phyloP scores from a whole-genome alignment of 352 stramenopile species.

The Globisporangium acanthophoron region DNA sequence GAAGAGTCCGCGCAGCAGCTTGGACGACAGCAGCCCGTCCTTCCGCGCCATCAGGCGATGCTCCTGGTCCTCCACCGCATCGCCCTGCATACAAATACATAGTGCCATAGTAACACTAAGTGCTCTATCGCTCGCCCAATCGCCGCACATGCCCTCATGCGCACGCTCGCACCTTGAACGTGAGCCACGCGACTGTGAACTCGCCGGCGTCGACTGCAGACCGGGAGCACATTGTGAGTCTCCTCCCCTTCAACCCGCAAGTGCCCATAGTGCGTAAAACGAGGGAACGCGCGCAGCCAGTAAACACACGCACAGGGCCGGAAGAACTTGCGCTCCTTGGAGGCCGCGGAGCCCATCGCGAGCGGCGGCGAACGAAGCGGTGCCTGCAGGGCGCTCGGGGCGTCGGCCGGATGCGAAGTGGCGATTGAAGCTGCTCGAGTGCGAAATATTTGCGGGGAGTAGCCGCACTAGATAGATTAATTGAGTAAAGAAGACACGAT shows the following conservation, averaged over 20 bases:
- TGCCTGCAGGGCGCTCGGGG: neutral
- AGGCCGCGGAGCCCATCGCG: slow-evolving; percentile 36
- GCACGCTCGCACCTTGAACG: slow-evolving; percentile 67
- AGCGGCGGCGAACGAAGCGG: neutral
- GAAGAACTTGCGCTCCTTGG: slow-evolving; percentile 45
- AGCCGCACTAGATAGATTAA: too few species aligned
- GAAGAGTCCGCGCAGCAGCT: slow-evolving; percentile 69
- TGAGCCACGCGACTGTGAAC: slow-evolving; percentile 83
- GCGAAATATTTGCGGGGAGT: too few species aligned
- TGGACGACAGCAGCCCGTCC: slow-evolving; percentile 62
- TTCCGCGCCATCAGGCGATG: slow-evolving; percentile 67
- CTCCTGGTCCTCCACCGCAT: slow-evolving; percentile 60
- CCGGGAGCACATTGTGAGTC: neutral
- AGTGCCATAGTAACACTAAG: too few species aligned
- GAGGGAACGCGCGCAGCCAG: neutral
- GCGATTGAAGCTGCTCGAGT: neutral
- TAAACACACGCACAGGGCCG: slow-evolving; percentile 34
- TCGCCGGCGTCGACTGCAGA: slow-evolving; percentile 60
- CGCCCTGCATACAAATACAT: slow-evolving; percentile 29
- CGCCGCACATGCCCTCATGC: neutral
- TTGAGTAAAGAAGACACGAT: too few species aligned
- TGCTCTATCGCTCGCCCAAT: too few species aligned
- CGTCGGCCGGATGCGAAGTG: neutral
- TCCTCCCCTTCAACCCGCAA: neutral
- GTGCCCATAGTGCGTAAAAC: neutral